These are phyloP conservation scores for Vigna unguiculata DNA, from an alignment of 306 rosid genomes.

Conservation along the genomic window DNA sequence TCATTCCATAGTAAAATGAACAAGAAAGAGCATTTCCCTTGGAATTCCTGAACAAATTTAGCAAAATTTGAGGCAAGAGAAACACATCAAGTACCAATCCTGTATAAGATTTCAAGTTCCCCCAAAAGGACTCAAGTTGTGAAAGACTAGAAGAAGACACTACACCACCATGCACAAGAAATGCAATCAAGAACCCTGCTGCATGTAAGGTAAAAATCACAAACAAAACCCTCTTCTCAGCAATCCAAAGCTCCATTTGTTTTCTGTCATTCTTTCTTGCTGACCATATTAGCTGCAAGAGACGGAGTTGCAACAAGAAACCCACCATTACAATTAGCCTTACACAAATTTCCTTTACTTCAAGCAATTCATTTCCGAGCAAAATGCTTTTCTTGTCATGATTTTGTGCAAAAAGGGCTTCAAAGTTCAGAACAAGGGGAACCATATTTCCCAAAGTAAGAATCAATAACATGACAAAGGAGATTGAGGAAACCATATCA, in stretches of 20 bases:
- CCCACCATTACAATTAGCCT: conserved; percentile 48
- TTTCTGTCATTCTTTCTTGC: conserved; percentile 42
- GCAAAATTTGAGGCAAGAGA: conserved; percentile 60
- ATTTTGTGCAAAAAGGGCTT: conserved; percentile 44
- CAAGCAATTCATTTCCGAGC: conserved; percentile 50
- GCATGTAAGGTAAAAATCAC: conserved; percentile 32
- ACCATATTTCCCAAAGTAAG: conserved; percentile 54
- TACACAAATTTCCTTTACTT: conserved; percentile 50
- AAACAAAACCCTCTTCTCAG: conserved; percentile 45
- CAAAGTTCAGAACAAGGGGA: conserved; percentile 58
- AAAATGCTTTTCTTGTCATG: not conserved
- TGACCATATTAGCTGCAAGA: conserved; percentile 47
- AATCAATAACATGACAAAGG: conserved; percentile 52
- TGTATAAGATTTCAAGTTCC: conserved; percentile 42
- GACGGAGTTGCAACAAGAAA: conserved; percentile 52
- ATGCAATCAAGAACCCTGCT: conserved; percentile 34
- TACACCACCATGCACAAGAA: not conserved
- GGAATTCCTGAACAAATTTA: conserved; percentile 47
- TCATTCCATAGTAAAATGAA: conserved; percentile 56
- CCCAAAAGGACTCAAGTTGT: conserved; percentile 33
- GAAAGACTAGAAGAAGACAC: not conserved
- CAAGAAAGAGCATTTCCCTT: conserved; percentile 45
- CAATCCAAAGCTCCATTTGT: conserved; percentile 40
- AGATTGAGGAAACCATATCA: conserved; percentile 52
- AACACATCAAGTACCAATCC: conserved; percentile 54